These are phyloP conservation scores for Fusarium guadeloupense DNA, from an alignment of 2,329 filamentous ascomycete species.

Conservation along the genomic window DNA sequence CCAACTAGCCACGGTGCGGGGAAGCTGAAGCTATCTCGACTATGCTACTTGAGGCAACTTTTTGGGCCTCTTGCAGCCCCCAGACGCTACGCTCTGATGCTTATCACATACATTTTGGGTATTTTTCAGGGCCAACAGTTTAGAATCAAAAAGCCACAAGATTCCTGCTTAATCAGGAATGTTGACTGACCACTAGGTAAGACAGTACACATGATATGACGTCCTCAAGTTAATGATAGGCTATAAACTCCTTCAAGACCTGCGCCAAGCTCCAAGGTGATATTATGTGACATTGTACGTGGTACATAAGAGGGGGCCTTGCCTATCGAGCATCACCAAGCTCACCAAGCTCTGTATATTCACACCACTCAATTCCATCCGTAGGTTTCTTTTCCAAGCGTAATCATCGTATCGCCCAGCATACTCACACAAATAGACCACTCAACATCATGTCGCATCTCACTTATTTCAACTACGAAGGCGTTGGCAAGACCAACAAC, in stretches of 20 bases:
- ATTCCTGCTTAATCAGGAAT: constrained; percentile 13
- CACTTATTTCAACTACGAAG: constrained; percentile 48
- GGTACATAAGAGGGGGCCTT: constrained; percentile 18
- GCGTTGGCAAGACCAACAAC: constrained; percentile 42
- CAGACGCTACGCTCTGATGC: not conserved
- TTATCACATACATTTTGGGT: constrained; percentile 24
- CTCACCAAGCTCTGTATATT: not conserved
- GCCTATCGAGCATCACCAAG: not conserved
- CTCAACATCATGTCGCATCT: constrained; percentile 44
- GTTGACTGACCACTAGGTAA: constrained; percentile 7
- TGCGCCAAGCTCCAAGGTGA: constrained; percentile 14
- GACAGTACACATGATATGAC: not conserved
- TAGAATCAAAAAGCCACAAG: not conserved
- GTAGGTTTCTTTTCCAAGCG: not conserved
- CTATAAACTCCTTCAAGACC: not conserved
- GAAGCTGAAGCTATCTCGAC: not conserved
- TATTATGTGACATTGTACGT: not conserved
- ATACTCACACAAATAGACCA: not conserved
- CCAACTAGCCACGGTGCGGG: constrained; percentile 16
- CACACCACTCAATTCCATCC: not conserved
- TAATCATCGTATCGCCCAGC: not conserved
- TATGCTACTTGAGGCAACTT: constrained; percentile 30
- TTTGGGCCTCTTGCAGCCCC: constrained; percentile 18
- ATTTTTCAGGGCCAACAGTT: constrained; percentile 12
- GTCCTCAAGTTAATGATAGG: not conserved